Evolutionary conservation across 139 green algal species (phyloP).

Genomic region (Chlorella sp.): DNA sequence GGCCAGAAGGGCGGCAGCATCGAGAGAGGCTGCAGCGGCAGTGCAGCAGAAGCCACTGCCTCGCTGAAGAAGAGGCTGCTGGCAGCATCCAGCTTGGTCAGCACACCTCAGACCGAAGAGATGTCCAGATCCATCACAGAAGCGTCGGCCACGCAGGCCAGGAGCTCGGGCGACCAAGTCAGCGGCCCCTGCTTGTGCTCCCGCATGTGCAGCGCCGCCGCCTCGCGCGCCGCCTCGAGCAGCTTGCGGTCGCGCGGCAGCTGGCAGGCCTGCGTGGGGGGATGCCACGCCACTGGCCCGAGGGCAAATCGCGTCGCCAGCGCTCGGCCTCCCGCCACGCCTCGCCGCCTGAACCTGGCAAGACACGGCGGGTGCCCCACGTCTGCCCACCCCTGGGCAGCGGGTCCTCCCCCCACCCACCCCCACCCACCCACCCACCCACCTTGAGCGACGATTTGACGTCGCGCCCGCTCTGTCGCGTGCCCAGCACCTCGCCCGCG

Average conservation of each 20-base stretch:
- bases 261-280: slow-evolving; percentile 14
- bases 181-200: not conserved
- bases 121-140: too few relatives aligned
- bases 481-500: slow-evolving; percentile 72
- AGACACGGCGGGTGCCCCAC: not conserved
- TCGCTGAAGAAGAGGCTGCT: too few relatives aligned
- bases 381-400: not conserved
- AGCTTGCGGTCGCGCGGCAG: slow-evolving; percentile 42
- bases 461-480: slow-evolving; percentile 58
- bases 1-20: too few relatives aligned
- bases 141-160: too few relatives aligned
- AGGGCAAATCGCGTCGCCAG: not conserved
- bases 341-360: too few relatives aligned
- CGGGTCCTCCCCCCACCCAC: not conserved
- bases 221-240: slow-evolving; percentile 54
- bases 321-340: not conserved
- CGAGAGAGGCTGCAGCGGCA: too few relatives aligned
- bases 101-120: too few relatives aligned
- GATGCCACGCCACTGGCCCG: too few relatives aligned
- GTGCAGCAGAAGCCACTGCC: too few relatives aligned
- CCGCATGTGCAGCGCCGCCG: slow-evolving; percentile 47
- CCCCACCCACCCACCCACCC: not conserved
- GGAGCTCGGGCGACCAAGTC: slow-evolving; percentile 14
- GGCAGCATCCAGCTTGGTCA: too few relatives aligned
- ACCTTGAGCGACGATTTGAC: slow-evolving; percentile 3